Percentiles rank a stretch among this genome's conserved stretches.
Conservation (phyloP, 2,329 filamentous ascomycete species). For the Aspergillus transmontanensis region DNA sequence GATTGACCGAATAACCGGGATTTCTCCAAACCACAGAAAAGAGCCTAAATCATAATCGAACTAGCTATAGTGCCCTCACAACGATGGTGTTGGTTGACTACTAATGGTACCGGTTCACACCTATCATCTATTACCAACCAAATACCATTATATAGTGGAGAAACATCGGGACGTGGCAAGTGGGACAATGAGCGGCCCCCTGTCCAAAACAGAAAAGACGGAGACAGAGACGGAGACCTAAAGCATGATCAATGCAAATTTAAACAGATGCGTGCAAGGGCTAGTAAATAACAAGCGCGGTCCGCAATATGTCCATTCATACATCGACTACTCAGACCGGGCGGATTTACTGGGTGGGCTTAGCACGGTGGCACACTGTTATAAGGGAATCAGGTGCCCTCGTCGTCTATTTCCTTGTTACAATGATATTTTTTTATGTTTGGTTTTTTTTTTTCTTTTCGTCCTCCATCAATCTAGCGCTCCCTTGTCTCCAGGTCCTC, state of each 20-base stretch:
- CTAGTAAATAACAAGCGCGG: conserved; percentile 11
- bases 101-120: conserved; percentile 7
- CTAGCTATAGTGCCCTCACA: background rate
- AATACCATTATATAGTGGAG: conserved; percentile 15
- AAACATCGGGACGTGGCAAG: conserved; percentile 21
- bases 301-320: conserved; percentile 20
- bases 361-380: conserved; percentile 15
- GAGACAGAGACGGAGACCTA: background rate
- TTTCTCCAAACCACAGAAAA: background rate
- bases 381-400: conserved; percentile 17
- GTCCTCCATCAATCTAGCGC: background rate
- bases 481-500: background rate
- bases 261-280: conserved; percentile 15
- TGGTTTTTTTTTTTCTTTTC: background rate
- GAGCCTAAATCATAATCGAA: background rate
- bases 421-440: conserved; percentile 3
- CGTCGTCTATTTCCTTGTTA: conserved; percentile 10
- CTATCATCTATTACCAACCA: conserved; percentile 10
- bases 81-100: background rate
- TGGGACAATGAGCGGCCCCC: conserved; percentile 14
- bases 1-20: background rate
- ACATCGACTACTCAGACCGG: conserved; percentile 20
- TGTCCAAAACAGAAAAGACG: background rate
- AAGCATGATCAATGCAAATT: background rate
- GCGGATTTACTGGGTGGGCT: conserved; percentile 21